Percentiles rank a stretch among this genome's conserved stretches.
These are phyloP conservation scores for Trichomonascus vanleenenianus DNA, from an alignment of 805 yeast species.

Conservation along the genomic window DNA sequence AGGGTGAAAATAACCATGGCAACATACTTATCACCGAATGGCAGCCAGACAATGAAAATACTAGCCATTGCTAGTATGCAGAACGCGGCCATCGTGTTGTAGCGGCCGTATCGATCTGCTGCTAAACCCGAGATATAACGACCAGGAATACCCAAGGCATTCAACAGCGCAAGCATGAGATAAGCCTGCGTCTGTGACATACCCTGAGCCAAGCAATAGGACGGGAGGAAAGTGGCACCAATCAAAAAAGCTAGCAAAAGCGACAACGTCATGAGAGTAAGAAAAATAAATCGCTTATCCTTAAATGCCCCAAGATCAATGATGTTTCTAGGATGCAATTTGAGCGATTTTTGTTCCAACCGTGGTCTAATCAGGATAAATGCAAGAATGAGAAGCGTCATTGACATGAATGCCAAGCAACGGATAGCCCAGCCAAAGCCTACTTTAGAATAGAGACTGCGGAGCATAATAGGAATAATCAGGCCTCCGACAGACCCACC, in stretches of 20 bases:
- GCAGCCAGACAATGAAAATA: conserved; percentile 35
- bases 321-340: conserved; percentile 21
- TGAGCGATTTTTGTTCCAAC: conserved; percentile 23
- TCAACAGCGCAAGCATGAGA: conserved; percentile 39
- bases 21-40: conserved; percentile 31
- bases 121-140: conserved; percentile 38
- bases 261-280: conserved; percentile 38
- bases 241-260: conserved; percentile 42
- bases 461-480: conserved; percentile 46
- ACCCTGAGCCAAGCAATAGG: conserved; percentile 45
- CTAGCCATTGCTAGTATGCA: conserved; percentile 27
- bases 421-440: conserved; percentile 59
- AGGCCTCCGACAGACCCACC: conserved; percentile 56
- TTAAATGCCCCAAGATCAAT: conserved; percentile 38
- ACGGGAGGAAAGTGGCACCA: conserved; percentile 43
- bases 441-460: conserved; percentile 36
- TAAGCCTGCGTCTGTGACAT: conserved; percentile 36
- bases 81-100: conserved; percentile 41
- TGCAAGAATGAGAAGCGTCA: conserved; percentile 42
- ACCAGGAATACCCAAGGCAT: conserved; percentile 36
- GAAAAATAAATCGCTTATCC: conserved; percentile 35
- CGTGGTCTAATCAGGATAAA: conserved; percentile 36
- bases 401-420: too few species aligned
- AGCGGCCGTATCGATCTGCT: conserved; percentile 43
- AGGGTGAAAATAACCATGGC: conserved; percentile 40